Conservation (phyloP, 2,329 filamentous ascomycete species). For the Claviceps quebecensis region DNA sequence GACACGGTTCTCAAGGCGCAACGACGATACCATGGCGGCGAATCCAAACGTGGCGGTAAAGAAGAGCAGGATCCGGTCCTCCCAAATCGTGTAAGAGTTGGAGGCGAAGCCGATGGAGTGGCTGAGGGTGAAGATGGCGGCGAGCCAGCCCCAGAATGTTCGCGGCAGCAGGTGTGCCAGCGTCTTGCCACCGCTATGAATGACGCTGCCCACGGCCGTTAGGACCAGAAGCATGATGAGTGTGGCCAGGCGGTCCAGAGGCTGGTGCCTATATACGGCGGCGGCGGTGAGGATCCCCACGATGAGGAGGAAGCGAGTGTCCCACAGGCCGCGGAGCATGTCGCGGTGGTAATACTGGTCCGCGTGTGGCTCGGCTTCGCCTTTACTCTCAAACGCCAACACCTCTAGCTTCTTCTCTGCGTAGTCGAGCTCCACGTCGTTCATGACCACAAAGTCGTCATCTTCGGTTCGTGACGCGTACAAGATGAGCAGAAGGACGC, state of each 20-base stretch:
- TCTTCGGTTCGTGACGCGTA: slow-evolving; percentile 52
- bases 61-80: slow-evolving; percentile 86
- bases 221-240: slow-evolving; percentile 21
- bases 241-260: slow-evolving; percentile 23
- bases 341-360: slow-evolving; percentile 20
- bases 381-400: slow-evolving; percentile 16
- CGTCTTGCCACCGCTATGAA: slow-evolving; percentile 29
- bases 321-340: slow-evolving; percentile 23
- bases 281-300: slow-evolving; percentile 15
- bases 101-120: slow-evolving; percentile 92
- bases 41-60: slow-evolving; percentile 81
- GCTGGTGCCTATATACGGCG: slow-evolving; percentile 19
- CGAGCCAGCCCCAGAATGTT: slow-evolving; percentile 82
- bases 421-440: slow-evolving; percentile 43
- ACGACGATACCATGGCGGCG: slow-evolving; percentile 57
- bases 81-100: slow-evolving; percentile 98
- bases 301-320: slow-evolving; percentile 20
- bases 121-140: slow-evolving; percentile 64
- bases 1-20: slow-evolving; percentile 51
- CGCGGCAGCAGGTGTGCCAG: slow-evolving; percentile 46
- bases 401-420: slow-evolving; percentile 45
- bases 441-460: slow-evolving; percentile 38
- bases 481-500: slow-evolving; percentile 54
- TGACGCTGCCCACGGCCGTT: slow-evolving; percentile 28
- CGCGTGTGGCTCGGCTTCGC: slow-evolving; percentile 25